Base-by-base conservation (phyloP, 2,329 filamentous ascomycete genomes). In the Pseudogymnoascus sp. region DNA sequence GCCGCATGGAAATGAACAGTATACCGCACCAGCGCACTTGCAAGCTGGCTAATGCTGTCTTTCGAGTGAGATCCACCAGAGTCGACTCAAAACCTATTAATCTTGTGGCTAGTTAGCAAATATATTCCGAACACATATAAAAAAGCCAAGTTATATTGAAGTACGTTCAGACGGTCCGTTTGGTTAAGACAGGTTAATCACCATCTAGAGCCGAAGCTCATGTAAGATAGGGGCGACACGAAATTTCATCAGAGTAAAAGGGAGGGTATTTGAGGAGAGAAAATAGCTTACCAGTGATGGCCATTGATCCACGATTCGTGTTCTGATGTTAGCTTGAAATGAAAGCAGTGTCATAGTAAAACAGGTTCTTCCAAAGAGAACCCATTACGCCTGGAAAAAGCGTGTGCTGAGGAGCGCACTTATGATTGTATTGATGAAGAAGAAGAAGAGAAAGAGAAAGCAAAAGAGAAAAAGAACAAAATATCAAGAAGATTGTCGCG, bases 141-240 rank as follows among this genome's bases (percentile, higher is more conserved):
- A 60, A 5, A 38, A 60, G 59, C 59, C 14, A 60, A 23, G 59
- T 68, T 65, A 63, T 14, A 44, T 18, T 25, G 8, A 56, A 66
- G 66, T 60, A 60, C 59, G 11, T 74, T 81, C 79, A 81, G 79
- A 73, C 68, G 73, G 79, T 82, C 80, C 79, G 76, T 81, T 83
- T 83, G 80, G 81, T 78, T 76, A 76, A 79, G 80, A 82, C 80
- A 77, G 80, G 81, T 82, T 79, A 74, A 78, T 83, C 81, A 83
- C 80, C 81, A 84, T 77, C 65, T 60, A 70, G 71, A 72, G 70
- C 67, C 64, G 65, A 70, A 70, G 67, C 69, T 72, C 69, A 65
- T 69, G 77, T 83, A 80, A 79, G 81, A 80, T 81, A 82, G 81
- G 81, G 81, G 81, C 81, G 81, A 83, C 81, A 80, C 76, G 73